Base-by-base conservation (phyloP, 2,329 filamentous ascomycete genomes). In the Sporothrix euskadiensis region DNA sequence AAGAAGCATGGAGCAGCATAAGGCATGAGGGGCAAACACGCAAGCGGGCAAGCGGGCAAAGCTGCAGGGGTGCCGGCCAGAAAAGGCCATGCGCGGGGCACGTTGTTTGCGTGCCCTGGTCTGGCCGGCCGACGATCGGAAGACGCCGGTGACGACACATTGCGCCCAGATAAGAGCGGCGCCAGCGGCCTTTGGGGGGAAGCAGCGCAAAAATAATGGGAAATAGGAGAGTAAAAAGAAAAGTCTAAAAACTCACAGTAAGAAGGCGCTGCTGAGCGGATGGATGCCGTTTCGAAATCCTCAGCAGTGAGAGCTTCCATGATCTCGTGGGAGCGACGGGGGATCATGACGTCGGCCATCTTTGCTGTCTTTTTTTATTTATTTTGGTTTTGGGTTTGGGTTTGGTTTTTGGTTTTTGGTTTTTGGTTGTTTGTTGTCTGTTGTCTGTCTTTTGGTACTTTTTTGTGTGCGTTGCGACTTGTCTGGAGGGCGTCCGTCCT, bases 231-330 rank as follows among this genome's bases (percentile, higher is more conserved):
- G 16, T 54, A 3, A n/a, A 41, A 10, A 14, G 16, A 19, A 41
- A 59, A 35, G 47, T 44, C 6, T 26, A 39, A 52, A 52, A 39
- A 83, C 87, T 84, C 77, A 89, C 88, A 84, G 80, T 92, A 92
- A 10, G 90, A 92, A 56, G 90, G 90, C n/a, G 90, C 89, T 8
- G 86, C 86, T 22, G 90, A 92, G 77, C 84, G 88, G 75, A 92
- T 87, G 10, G 90, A 92, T 7, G 88, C 86, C 30, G 90, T 91
- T 77, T 92, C 90, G 74, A 90, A 88, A 79, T 92, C 90, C 74
- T 88, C 86, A 6, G 82, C 77, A 76, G 79, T 81, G 73, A 85
- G 76, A 7, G 69, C 56, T 35, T 75, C 76, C 7, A 75, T 32
- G 35, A 74, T 32, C 22, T 76, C 75, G 68, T 73, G 73, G 4